These are phyloP conservation scores for Gardenia jasminoides DNA, from an alignment of 257 asterid species.

Conservation along the genomic window DNA sequence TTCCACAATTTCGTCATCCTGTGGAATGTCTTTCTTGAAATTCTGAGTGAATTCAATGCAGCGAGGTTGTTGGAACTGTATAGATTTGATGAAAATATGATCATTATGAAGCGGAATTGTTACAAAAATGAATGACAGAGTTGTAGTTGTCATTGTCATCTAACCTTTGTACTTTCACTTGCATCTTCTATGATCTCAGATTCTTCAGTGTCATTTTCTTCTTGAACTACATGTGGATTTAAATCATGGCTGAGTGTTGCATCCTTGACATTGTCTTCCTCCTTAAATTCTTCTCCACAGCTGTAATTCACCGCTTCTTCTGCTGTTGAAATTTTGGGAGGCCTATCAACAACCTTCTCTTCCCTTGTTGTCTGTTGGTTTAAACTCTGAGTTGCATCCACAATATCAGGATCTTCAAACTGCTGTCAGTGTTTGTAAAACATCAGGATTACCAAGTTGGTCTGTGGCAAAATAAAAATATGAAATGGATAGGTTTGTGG, in stretches of 20 bases:
- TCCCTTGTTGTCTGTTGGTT: background rate
- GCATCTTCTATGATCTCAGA: slow-evolving; percentile 1
- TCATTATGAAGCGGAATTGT: background rate
- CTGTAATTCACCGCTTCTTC: background rate
- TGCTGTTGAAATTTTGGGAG: background rate
- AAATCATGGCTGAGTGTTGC: background rate
- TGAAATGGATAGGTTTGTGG: no score
- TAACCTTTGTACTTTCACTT: slow-evolving; percentile 13
- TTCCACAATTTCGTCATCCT: slow-evolving; percentile 4
- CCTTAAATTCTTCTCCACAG: background rate
- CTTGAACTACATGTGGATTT: slow-evolving; percentile 1
- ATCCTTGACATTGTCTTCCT: background rate
- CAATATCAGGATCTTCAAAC: background rate
- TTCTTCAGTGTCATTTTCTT: background rate
- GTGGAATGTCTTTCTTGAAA: background rate
- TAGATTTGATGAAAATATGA: background rate
- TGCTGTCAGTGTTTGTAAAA: background rate
- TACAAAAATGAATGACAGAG: background rate
- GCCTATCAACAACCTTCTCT: background rate
- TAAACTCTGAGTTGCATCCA: slow-evolving; percentile 3
- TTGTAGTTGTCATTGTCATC: background rate
- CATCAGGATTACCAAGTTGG: background rate
- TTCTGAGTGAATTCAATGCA: slow-evolving; percentile 2
- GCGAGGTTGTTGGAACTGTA: slow-evolving; percentile 1
- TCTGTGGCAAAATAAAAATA: background rate